These are phyloP conservation scores for Coemansia sp. DNA, from an alignment of 192 early-diverging fungal genomes.

Conservation along the genomic window DNA sequence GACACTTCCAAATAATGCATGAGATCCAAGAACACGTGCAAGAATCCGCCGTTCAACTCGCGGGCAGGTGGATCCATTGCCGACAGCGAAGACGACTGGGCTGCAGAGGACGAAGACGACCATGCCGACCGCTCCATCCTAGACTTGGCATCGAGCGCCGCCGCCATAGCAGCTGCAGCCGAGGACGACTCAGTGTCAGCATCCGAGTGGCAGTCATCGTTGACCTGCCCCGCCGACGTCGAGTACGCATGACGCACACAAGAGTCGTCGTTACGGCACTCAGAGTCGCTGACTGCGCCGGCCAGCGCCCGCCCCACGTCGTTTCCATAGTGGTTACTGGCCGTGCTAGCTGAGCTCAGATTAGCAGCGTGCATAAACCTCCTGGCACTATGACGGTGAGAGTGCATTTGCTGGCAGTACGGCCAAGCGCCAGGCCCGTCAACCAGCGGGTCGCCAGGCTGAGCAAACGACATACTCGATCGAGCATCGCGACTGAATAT, in stretches of 20 bases:
- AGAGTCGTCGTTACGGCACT: background rate
- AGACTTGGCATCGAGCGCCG: slow-evolving; percentile 40
- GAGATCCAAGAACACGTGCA: slow-evolving; percentile 71
- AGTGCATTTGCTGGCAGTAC: slow-evolving; percentile 8
- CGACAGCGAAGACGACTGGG: background rate
- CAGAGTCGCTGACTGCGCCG: slow-evolving; percentile 13
- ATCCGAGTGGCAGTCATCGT: slow-evolving; percentile 19
- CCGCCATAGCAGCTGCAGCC: slow-evolving; percentile 21
- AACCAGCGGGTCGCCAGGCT: slow-evolving; percentile 41
- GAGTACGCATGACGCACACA: slow-evolving; percentile 10
- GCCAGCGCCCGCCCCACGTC: slow-evolving; percentile 1
- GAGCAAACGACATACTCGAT: slow-evolving; percentile 40
- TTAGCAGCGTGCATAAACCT: slow-evolving; percentile 37
- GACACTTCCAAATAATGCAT: slow-evolving; percentile 55
- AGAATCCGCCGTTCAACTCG: slow-evolving; percentile 57
- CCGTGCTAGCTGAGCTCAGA: slow-evolving; percentile 43
- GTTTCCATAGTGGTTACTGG: slow-evolving; percentile 22
- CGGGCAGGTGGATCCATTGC: background rate
- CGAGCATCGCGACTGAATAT: slow-evolving; percentile 39
- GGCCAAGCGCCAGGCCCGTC: slow-evolving; percentile 29
- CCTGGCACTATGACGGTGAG: slow-evolving; percentile 3
- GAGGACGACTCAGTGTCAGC: slow-evolving; percentile 27
- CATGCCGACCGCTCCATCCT: slow-evolving; percentile 22
- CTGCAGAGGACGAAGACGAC: slow-evolving; percentile 9
- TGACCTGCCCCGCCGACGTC: slow-evolving; percentile 10